These are phyloP conservation scores for Seiridium cupressi DNA, from an alignment of 2,329 filamentous ascomycete species.

Conservation along the genomic window DNA sequence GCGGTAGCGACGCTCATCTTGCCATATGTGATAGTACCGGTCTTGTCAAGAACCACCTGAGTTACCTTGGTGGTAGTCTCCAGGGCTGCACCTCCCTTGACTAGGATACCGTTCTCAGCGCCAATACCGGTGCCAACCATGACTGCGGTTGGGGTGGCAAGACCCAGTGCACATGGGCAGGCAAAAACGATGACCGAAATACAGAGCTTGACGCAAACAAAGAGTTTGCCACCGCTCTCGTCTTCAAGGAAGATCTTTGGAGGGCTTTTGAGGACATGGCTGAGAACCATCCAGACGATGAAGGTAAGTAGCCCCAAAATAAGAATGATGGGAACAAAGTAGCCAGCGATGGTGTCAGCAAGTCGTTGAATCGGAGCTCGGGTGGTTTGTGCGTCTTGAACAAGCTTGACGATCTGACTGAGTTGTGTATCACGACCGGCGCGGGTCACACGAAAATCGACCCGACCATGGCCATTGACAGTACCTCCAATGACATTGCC, in stretches of 20 bases:
- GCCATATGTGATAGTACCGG: constrained; percentile 88
- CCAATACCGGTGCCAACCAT: constrained; percentile 99
- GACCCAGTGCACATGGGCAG: constrained; percentile 92
- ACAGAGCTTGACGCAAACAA: constrained; percentile 96
- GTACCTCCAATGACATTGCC: constrained; percentile 85
- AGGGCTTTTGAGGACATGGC: constrained; percentile 79
- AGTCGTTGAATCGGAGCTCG: constrained; percentile 92
- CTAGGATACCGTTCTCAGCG: constrained; percentile 93
- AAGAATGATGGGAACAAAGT: constrained; percentile 90
- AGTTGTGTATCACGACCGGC: constrained; percentile 94
- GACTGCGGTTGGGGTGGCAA: constrained; percentile 93
- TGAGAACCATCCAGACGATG: constrained; percentile 89
- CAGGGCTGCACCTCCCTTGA: constrained; percentile 91
- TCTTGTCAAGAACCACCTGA: constrained; percentile 92
- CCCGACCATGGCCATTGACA: constrained; percentile 87
- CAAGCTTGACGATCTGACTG: constrained; percentile 96
- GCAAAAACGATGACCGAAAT: constrained; percentile 99
- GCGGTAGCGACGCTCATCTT: constrained; percentile 88
- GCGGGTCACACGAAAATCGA: constrained; percentile 89
- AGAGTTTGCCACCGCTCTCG: constrained; percentile 83
- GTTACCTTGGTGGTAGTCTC: constrained; percentile 89
- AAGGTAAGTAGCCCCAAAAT: constrained; percentile 83
- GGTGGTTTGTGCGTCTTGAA: constrained; percentile 93
- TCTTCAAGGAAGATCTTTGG: constrained; percentile 82
- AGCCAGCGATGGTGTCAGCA: constrained; percentile 86